Conservation (phyloP, 1,139 yeast species). For the Taphrina flavorubra region DNA sequence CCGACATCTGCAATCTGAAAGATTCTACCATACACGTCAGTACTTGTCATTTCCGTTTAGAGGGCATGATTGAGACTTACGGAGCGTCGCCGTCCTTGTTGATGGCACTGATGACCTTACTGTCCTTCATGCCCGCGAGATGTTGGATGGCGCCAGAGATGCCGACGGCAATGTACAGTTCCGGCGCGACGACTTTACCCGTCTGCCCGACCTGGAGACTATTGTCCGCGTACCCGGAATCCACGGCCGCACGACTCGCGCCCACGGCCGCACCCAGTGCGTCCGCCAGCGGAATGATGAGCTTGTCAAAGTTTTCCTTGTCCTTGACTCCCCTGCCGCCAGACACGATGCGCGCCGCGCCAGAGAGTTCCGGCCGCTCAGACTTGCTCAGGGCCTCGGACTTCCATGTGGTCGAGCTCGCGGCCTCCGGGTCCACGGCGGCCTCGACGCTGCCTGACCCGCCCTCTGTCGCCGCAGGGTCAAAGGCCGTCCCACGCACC, state of each 20-base stretch:
- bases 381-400: constrained; percentile 74
- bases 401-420: constrained; percentile 60
- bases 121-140: constrained; percentile 97
- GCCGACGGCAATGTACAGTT: constrained; percentile 88
- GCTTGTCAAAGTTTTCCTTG: constrained; percentile 80
- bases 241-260: constrained; percentile 98
- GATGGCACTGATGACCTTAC: constrained; percentile 90
- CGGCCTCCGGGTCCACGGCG: constrained; percentile 53
- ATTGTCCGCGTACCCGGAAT: constrained; percentile 92
- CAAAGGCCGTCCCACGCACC: constrained; percentile 84
- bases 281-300: constrained; percentile 83
- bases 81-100: constrained; percentile 78
- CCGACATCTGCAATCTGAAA: constrained; percentile 91
- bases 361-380: constrained; percentile 88
- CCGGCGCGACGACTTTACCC: constrained; percentile 97
- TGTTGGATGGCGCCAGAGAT: constrained; percentile 97
- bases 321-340: constrained; percentile 95
- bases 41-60: background rate
- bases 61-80: background rate
- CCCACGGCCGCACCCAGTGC: constrained; percentile 91
- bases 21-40: constrained; percentile 52
- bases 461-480: constrained; percentile 56
- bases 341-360: constrained; percentile 79
- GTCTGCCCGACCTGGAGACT: constrained; percentile 99
- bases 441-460: constrained; percentile 62